Evolutionary conservation across 768 basidiomycete species (phyloP).

Genomic region (Coprinopsis cinerea): DNA sequence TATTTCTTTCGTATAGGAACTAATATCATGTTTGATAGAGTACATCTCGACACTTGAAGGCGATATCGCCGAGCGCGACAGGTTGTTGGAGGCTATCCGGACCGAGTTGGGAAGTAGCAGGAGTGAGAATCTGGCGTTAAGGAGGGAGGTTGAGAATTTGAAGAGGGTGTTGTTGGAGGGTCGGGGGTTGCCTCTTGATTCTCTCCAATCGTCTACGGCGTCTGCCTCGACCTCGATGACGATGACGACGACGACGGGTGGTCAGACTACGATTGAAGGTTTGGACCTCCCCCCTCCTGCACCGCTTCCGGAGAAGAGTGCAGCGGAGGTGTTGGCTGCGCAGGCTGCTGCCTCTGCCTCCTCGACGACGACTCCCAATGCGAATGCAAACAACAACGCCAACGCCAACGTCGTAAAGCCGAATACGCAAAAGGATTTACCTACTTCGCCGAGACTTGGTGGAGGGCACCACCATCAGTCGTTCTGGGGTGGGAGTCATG

Average conservation of each 20-base stretch:
- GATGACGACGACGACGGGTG: no score
- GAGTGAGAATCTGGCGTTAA: constrained; percentile 78
- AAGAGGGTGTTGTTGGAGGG: constrained; percentile 72
- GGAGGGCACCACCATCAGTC: constrained; percentile 15
- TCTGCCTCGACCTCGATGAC: background rate
- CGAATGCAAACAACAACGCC: no score
- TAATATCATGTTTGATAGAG: constrained; percentile 39
- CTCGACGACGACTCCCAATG: constrained; percentile 15
- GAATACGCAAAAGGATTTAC: constrained; percentile 75
- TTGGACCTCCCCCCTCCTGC: constrained; percentile 45
- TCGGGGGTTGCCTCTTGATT: constrained; percentile 31
- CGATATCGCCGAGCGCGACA: constrained; percentile 89
- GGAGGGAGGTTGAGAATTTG: constrained; percentile 68
- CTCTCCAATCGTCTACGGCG: background rate
- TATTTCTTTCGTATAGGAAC: constrained; percentile 9
- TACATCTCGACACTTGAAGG: constrained; percentile 93
- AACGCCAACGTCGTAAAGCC: constrained; percentile 38
- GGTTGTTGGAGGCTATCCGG: constrained; percentile 82
- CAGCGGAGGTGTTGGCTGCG: constrained; percentile 29
- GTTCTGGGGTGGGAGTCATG: constrained; percentile 62
- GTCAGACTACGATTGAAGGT: constrained; percentile 14
- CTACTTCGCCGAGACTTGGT: constrained; percentile 52
- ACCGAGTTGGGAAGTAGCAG: constrained; percentile 73
- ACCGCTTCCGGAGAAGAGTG: constrained; percentile 37
- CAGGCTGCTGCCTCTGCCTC: constrained; percentile 17